Conservation (phyloP, 495 filamentous ascomycete genomes). For the Penicillium fimorum region DNA sequence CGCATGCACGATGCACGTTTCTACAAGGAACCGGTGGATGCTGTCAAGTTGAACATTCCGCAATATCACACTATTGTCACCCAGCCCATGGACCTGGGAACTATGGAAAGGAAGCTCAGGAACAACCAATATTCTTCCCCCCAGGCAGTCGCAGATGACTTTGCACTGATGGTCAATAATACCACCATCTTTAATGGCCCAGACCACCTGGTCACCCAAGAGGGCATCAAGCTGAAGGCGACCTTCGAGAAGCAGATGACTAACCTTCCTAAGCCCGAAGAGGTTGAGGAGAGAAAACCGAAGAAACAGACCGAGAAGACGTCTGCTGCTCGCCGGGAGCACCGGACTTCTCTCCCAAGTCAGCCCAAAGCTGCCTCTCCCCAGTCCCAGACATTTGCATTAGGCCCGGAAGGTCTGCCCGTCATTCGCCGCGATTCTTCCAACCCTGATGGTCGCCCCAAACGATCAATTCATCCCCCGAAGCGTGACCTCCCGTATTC, state of each 20-base stretch:
- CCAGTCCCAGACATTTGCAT: conserved; percentile 67
- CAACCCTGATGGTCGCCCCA: conserved; percentile 73
- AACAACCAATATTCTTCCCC: conserved; percentile 61
- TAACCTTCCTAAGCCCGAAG: conserved; percentile 48
- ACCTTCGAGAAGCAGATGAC: conserved; percentile 60
- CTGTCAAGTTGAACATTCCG: conserved; percentile 62
- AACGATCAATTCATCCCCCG: conserved; percentile 90
- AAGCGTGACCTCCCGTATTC: conserved; percentile 85
- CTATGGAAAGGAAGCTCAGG: conserved; percentile 79
- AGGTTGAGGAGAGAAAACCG: conserved; percentile 60
- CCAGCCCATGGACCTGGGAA: conserved; percentile 77
- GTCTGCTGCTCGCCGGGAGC: conserved; percentile 52
- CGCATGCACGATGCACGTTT: conserved; percentile 71
- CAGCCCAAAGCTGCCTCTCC: conserved; percentile 49
- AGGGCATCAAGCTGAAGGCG: conserved; percentile 59
- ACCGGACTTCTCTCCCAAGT: conserved; percentile 45
- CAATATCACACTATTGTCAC: conserved; percentile 69
- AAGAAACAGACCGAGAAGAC: conserved; percentile 54
- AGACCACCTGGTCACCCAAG: conserved; percentile 64
- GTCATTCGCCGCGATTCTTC: conserved; percentile 88
- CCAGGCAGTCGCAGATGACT: conserved; percentile 66
- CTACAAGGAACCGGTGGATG: conserved; percentile 76
- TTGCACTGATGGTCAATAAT: conserved; percentile 74
- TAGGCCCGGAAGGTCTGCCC: conserved; percentile 81
- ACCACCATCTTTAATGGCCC: conserved; percentile 77